Evolutionary conservation across 331 rosid species (phyloP), one percentile per base, ranked within the genome.

Genomic region (Acacia pycnantha): DNA sequence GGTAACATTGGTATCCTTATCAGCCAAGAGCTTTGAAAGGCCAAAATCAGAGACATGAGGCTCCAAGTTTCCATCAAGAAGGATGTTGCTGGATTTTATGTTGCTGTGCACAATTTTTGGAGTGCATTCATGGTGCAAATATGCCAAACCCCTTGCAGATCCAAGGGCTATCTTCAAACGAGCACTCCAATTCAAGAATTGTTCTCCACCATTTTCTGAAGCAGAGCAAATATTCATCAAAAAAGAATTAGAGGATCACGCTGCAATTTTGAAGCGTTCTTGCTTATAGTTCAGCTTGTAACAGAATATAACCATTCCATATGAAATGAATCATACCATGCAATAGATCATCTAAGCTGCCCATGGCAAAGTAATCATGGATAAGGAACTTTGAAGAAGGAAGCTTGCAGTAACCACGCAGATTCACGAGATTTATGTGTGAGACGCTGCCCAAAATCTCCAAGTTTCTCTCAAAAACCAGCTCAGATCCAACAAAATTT

Each of bases 51-150:
- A 89, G 31, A 96, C 95, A 75, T 33, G 91, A 27, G 99, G 93
- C 88, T 96, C 99, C 86, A 96, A 82, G 83, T 90, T 91, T 84
- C 89, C 97, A 77, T 92, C 88, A 33, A 96, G 97, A 33, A 96
- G 95, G 82, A 96, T 90, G 83, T 96, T 96, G 88, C 98, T 96
- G 37, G 99, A 96, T 89, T 96, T 96, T 82, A 96, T 88, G 82
- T 96, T 91, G 58, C 99, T 90, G n/a, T 96, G 99, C 78, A 94
- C 91, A 58, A 96, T 88, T 87, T 88, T 92, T 6, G 99, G 99
- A 79, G 85, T 76, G 88, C 99, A 96, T 67, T 94, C 98, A 76
- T 95, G 95, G 81, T 95, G 99, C 86, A 95, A 89, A 84, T 95
- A 93, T 29, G 94, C 91, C 86, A 95, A 80, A 18, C 99, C 99